phyloP scores from a whole-genome alignment of 352 stramenopile species.

The Phytophthora cactorum region DNA sequence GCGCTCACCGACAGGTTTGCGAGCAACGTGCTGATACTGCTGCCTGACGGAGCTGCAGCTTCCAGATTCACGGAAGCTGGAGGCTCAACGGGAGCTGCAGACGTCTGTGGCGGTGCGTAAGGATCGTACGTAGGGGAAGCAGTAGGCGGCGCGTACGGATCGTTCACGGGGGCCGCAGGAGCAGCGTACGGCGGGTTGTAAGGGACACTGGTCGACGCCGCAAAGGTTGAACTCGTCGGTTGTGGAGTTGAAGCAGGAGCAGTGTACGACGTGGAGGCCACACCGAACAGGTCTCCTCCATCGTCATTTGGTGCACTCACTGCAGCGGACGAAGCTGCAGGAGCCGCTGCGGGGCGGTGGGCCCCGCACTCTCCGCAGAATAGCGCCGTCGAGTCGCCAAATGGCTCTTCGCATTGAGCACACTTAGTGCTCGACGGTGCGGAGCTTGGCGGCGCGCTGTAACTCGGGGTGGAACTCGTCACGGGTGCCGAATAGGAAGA shows the following conservation, averaged over 20 bases:
- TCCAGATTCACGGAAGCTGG: conserved; percentile 60
- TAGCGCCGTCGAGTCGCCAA: conserved; percentile 53
- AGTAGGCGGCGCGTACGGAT: conserved; percentile 36
- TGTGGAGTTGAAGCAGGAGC: conserved; percentile 13
- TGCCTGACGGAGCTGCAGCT: conserved; percentile 36
- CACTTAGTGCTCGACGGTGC: conserved; percentile 32
- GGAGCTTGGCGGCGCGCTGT: conserved; percentile 9
- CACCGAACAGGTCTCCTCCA: conserved; percentile 68
- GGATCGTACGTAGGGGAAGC: conserved; percentile 36
- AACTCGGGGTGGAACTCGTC: conserved; percentile 24
- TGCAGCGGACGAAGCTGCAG: conserved; percentile 7
- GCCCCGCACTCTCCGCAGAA: conserved; percentile 85
- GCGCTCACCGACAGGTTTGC: conserved; percentile 61
- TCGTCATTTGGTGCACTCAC: conserved; percentile 30
- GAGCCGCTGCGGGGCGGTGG: conserved; percentile 36
- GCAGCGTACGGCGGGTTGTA: conserved; percentile 34
- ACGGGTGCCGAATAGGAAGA: conserved; percentile 18
- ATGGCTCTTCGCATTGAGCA: conserved; percentile 55
- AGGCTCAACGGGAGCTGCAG: conserved; percentile 38
- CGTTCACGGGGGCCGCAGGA: conserved; percentile 22
- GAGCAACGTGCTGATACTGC: conserved; percentile 67
- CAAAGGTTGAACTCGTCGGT: conserved; percentile 26
- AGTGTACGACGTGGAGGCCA: conserved; percentile 37
- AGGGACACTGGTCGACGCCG: conserved; percentile 32
- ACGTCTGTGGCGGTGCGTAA: conserved; percentile 39